Evolutionary conservation across 148 eudicot species (phyloP).

Genomic region (Nepenthes gracilis): DNA sequence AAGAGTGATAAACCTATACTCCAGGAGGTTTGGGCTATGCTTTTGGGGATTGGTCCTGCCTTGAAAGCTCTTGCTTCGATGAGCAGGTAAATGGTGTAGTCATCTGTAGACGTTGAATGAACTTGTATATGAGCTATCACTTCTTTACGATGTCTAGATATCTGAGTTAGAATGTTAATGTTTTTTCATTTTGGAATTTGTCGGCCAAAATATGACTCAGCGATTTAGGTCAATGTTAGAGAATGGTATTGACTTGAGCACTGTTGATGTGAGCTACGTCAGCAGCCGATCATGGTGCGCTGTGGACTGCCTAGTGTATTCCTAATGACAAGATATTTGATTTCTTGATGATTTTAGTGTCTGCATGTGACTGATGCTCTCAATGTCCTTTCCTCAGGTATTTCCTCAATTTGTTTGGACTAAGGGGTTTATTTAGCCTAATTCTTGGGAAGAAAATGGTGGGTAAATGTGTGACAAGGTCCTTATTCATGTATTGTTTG

Average conservation of each 20-base stretch:
- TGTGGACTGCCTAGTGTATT: conserved; percentile 5
- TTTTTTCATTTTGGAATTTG: conserved; percentile 3
- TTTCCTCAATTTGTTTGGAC: conserved; percentile 90
- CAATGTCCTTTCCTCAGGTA: conserved; percentile 43
- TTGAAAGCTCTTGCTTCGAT: conserved; percentile 64
- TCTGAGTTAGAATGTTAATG: background rate
- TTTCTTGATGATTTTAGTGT: conserved; percentile 2
- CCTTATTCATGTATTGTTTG: background rate
- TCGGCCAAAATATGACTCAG: conserved; percentile 96
- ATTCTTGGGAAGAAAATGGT: conserved; percentile 99
- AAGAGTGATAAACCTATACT: conserved; percentile 34
- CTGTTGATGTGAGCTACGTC: conserved; percentile 97
- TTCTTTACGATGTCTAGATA: background rate
- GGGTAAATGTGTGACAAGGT: conserved; percentile 7
- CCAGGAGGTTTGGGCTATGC: conserved; percentile 44
- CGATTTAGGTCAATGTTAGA: conserved; percentile 94
- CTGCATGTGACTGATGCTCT: conserved; percentile 9
- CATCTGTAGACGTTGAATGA: background rate
- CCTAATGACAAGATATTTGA: background rate
- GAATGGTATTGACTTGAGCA: conserved; percentile 95
- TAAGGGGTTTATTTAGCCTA: conserved; percentile 88
- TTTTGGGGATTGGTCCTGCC: conserved; percentile 75
- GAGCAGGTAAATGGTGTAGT: conserved; percentile 41
- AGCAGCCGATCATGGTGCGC: conserved; percentile 95
- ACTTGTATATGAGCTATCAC: background rate